Base-by-base conservation (phyloP, 1,284 basidiomycete genomes). In the Sanguinoderma infundibulare region DNA sequence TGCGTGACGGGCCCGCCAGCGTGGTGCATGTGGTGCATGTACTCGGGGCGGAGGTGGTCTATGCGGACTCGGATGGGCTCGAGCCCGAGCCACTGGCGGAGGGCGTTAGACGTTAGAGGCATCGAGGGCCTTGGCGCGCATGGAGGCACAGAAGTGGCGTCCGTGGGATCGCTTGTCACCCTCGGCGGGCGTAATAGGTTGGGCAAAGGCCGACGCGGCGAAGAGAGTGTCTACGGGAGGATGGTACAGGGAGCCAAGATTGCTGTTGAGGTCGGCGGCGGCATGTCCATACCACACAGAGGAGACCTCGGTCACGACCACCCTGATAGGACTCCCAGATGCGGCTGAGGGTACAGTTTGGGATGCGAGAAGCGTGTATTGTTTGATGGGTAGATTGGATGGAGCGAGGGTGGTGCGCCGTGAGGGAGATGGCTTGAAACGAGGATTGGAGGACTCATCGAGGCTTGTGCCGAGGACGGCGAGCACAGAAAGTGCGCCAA, bases 81-180 rank as follows among this genome's bases (percentile, higher is more conserved):
- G n/a, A n/a, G n/a, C n/a, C n/a, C n/a, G n/a, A n/a, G n/a, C n/a
- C n/a, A n/a, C n/a, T n/a, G n/a, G n/a, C n/a, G n/a, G n/a, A n/a
- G n/a, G n/a, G n/a, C n/a, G n/a, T n/a, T n/a, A n/a, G n/a, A 75
- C 68, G 67, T 85, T 83, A 47, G 80, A 78, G 38, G 83, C 65
- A 44, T 78, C 72, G 50, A 81, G 66, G 20, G 79, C 78, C 71
- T 86, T 86, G 64, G 77, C 68, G 50, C 74, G 73, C 70, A 81
- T 66, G 14, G 69, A 67, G 26, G 38, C 14, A 55, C 61, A 63
- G 17, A 30, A 34, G 20, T 42, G 53, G 35, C 59, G 56, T 24
- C 67, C 64, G 47, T 72, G 62, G 10, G 5, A 12, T 17, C n/a
- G 38, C n/a, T n/a, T 44, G 32, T n/a, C 20, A 47, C 12, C 36